Evolutionary conservation across 2,329 filamentous ascomycete genomes (phyloP).

Genomic region (Apiospora aurea): DNA sequence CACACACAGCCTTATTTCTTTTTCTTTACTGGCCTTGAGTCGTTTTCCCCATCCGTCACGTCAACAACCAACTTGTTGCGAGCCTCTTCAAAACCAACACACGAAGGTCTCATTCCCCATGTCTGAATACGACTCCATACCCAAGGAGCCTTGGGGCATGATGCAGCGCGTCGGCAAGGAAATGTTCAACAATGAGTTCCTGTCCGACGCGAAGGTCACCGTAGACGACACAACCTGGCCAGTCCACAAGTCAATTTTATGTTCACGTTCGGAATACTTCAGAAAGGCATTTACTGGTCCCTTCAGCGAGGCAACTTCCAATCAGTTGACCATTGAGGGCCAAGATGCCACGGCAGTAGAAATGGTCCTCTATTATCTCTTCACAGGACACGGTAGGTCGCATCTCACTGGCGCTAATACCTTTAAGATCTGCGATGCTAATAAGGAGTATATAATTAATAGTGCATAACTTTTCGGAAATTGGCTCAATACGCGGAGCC

Average conservation of each 20-base stretch:
- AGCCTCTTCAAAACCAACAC: not conserved
- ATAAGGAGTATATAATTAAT: too few relatives aligned
- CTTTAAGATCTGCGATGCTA: too few relatives aligned
- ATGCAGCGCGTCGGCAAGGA: not conserved
- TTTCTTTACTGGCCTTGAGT: not conserved
- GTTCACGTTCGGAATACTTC: constrained; percentile 27
- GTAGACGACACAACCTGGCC: constrained; percentile 27
- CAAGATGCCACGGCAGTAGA: not conserved
- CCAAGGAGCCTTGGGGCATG: not conserved
- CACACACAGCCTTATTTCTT: too few relatives aligned
- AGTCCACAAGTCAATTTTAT: constrained; percentile 28
- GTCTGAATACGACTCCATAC: not conserved
- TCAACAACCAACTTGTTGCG: not conserved
- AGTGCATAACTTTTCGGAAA: too few relatives aligned
- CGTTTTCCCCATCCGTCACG: not conserved
- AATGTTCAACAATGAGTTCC: not conserved
- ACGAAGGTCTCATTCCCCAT: not conserved
- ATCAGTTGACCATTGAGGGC: not conserved
- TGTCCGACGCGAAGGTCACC: constrained; percentile 29
- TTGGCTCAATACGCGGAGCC: not conserved
- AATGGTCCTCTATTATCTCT: not conserved
- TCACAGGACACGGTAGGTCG: not conserved
- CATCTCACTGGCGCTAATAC: too few relatives aligned
- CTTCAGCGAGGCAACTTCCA: constrained; percentile 1
- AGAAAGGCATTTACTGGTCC: constrained; percentile 22